Evolutionary conservation across 2,329 filamentous ascomycete genomes (phyloP).

Genomic region (Gnomoniopsis smithogilvyi): DNA sequence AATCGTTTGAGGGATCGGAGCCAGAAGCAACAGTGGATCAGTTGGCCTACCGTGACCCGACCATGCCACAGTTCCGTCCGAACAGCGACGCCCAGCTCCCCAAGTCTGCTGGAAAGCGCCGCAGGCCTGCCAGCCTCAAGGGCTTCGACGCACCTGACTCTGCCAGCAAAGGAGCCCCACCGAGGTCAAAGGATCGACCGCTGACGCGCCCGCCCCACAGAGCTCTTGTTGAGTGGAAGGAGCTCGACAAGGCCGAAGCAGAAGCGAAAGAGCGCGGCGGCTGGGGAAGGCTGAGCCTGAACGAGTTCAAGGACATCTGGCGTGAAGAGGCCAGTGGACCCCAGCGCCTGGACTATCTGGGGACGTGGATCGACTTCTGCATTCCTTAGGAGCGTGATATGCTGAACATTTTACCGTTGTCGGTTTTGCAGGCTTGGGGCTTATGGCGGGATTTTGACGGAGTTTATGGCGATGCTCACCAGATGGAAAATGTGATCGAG

Average conservation of each 20-base stretch:
- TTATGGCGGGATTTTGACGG: neutral
- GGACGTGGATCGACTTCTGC: constrained; percentile 85
- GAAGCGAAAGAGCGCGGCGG: constrained; percentile 72
- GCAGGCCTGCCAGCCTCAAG: neutral
- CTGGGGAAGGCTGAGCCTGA: constrained; percentile 71
- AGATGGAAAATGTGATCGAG: no score
- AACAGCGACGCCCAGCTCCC: constrained; percentile 36
- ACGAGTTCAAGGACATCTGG: constrained; percentile 78
- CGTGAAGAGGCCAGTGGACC: constrained; percentile 60
- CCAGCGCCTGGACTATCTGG: constrained; percentile 73
- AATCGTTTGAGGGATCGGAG: neutral
- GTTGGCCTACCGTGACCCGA: constrained; percentile 50
- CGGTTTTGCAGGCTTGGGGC: constrained; percentile 1
- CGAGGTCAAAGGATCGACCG: constrained; percentile 18
- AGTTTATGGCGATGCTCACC: no score
- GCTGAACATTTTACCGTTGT: neutral
- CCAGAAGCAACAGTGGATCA: constrained; percentile 21
- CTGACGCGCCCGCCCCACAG: constrained; percentile 22
- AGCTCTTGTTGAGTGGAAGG: constrained; percentile 47
- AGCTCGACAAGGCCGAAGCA: constrained; percentile 62
- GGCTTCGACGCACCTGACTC: constrained; percentile 13
- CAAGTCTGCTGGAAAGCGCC: constrained; percentile 6
- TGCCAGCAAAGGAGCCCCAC: constrained; percentile 23
- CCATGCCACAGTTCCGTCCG: constrained; percentile 67
- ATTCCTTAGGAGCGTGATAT: constrained; percentile 46